These are phyloP conservation scores for Nicotiana attenuata DNA, from an alignment of 257 asterid species.

Conservation along the genomic window DNA sequence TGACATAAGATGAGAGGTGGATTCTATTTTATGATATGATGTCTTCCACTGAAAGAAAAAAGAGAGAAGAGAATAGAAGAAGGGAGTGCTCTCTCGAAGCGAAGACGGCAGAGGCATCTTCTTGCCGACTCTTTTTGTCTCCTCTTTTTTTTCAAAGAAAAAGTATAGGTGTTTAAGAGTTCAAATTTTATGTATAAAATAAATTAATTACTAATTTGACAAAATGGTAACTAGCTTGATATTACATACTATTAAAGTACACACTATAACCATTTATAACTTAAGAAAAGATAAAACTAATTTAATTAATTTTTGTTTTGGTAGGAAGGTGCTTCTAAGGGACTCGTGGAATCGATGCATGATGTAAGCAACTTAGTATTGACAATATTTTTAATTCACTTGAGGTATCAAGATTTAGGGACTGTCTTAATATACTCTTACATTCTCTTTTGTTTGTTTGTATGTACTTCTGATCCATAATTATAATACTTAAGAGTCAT, in stretches of 20 bases:
- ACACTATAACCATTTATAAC: background rate
- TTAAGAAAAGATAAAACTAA: too few species aligned
- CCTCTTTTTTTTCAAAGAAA: background rate
- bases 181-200: background rate
- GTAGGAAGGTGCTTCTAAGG: background rate
- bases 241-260: too few species aligned
- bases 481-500: background rate
- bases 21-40: background rate
- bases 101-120: background rate
- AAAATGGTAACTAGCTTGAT: too few species aligned
- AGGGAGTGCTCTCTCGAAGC: background rate
- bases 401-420: background rate
- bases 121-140: background rate
- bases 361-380: background rate
- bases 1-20: too few species aligned
- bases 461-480: background rate
- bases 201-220: too few species aligned
- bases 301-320: background rate
- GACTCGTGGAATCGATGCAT: background rate
- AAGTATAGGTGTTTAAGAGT: background rate
- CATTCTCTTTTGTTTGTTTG: slow-evolving; percentile 16
- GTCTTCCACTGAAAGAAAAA: background rate
- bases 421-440: slow-evolving; percentile 19
- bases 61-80: background rate
- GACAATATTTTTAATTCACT: slow-evolving; percentile 7